Evolutionary conservation across 2,329 filamentous ascomycete species (phyloP).

Genomic region (Botrytis hyacinthi): DNA sequence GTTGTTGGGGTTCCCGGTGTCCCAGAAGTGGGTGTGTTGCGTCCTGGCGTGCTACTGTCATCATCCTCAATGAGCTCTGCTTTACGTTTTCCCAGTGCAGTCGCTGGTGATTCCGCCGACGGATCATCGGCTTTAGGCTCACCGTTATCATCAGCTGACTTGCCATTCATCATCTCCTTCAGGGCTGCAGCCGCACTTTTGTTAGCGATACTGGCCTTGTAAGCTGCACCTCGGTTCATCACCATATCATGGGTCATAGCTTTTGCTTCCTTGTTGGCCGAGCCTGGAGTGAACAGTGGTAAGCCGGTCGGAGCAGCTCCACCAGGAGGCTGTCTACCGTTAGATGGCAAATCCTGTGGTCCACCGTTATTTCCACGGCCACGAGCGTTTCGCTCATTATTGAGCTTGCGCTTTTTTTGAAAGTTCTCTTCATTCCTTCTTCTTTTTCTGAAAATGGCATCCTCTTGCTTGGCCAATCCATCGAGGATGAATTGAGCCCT

Average conservation of each 20-base stretch:
- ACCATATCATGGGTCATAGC: slow-evolving; percentile 84
- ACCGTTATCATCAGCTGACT: slow-evolving; percentile 28
- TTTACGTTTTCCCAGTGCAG: slow-evolving; percentile 72
- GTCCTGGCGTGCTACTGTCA: slow-evolving; percentile 55
- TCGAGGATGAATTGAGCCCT: slow-evolving; percentile 84
- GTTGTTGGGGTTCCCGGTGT: slow-evolving; percentile 44
- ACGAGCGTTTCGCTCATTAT: slow-evolving; percentile 51
- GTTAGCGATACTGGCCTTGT: slow-evolving; percentile 77
- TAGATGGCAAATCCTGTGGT: slow-evolving; percentile 33
- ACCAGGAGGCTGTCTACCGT: slow-evolving; percentile 31
- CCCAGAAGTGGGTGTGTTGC: slow-evolving; percentile 53
- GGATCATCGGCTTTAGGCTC: slow-evolving; percentile 21
- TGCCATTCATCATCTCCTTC: slow-evolving; percentile 65
- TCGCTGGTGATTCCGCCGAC: slow-evolving; percentile 43
- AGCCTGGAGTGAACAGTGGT: slow-evolving; percentile 57
- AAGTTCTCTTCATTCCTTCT: slow-evolving; percentile 82
- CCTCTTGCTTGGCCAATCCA: slow-evolving; percentile 88
- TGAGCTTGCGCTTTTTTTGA: slow-evolving; percentile 75
- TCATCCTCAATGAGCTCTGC: slow-evolving; percentile 65
- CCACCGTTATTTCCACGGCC: slow-evolving; percentile 39
- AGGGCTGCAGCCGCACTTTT: slow-evolving; percentile 90
- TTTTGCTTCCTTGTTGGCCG: slow-evolving; percentile 54
- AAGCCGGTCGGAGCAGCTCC: slow-evolving; percentile 45
- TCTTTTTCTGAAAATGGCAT: slow-evolving; percentile 85
- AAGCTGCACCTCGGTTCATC: slow-evolving; percentile 66